Percentiles rank a stretch among this genome's conserved stretches.
Conservation (phyloP, 208 protist genomes). For the Vickermania ingenoplastis region DNA sequence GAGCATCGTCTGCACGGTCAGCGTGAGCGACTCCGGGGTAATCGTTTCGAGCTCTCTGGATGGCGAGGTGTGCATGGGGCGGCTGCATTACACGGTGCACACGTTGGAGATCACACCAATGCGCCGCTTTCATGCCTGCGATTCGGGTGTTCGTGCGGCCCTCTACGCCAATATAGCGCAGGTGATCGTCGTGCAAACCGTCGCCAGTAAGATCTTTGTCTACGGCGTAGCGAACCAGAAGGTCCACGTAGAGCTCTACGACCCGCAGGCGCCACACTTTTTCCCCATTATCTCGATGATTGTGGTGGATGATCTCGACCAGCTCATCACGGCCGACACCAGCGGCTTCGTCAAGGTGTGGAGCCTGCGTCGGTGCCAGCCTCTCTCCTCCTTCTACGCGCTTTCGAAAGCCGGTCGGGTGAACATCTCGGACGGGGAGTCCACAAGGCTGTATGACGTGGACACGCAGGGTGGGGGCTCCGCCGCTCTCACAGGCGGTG, state of each 20-base stretch:
- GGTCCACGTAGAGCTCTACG: constrained; percentile 51
- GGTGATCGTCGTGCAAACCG: constrained; percentile 31
- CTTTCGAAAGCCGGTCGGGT: constrained; percentile 10
- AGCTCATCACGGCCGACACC: constrained; percentile 54
- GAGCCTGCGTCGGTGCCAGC: constrained; percentile 32
- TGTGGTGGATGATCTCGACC: constrained; percentile 52
- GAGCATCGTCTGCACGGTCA: constrained; percentile 24
- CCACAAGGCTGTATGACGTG: constrained; percentile 1
- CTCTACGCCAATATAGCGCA: constrained; percentile 19
- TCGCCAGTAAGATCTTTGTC: constrained; percentile 20
- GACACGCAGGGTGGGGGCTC: constrained; percentile 1
- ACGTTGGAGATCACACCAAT: constrained; percentile 2
- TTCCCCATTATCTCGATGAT: constrained; percentile 41
- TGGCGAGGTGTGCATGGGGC: constrained; percentile 26
- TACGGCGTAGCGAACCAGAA: constrained; percentile 22
- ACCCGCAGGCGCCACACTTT: constrained; percentile 58
- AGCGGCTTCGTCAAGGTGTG: constrained; percentile 72
- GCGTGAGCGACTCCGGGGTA: constrained; percentile 8
- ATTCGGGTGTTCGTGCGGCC: constrained; percentile 24
- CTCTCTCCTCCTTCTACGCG: constrained; percentile 61
- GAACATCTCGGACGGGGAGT: background rate
- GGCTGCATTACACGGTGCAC: constrained; percentile 8
- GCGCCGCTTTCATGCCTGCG: constrained; percentile 12
- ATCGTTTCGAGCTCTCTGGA: constrained; percentile 30
- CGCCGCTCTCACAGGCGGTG: background rate